These are phyloP conservation scores for Puccinia horiana DNA, from an alignment of 1,284 basidiomycete genomes.

Conservation along the genomic window DNA sequence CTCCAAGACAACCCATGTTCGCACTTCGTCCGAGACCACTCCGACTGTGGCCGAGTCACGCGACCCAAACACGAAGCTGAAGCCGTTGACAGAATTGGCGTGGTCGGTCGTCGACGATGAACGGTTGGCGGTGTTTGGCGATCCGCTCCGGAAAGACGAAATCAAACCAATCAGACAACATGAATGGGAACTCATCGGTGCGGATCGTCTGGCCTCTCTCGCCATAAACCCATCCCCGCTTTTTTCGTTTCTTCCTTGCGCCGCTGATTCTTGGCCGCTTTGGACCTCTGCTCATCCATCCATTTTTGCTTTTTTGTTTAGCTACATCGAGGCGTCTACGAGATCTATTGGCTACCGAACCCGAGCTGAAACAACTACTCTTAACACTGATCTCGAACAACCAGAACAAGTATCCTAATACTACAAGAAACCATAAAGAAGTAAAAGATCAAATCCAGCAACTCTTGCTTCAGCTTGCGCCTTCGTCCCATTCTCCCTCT, in stretches of 20 bases:
- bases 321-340: slow-evolving; percentile 1
- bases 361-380: not conserved
- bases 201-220: not conserved
- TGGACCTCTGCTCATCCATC: not conserved
- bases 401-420: too few relatives aligned
- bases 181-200: slow-evolving; percentile 42
- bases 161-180: slow-evolving; percentile 38
- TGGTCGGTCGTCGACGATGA: slow-evolving; percentile 28
- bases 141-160: slow-evolving; percentile 36
- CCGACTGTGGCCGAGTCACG: not conserved
- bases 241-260: not conserved
- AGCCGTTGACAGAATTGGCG: not conserved
- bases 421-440: not conserved
- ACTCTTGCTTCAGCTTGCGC: not conserved
- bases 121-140: slow-evolving; percentile 7
- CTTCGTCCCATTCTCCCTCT: not conserved
- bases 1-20: not conserved
- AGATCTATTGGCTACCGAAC: not conserved
- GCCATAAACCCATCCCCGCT: not conserved
- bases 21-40: too few relatives aligned
- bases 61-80: not conserved
- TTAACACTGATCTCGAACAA: not conserved
- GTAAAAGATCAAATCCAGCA: not conserved
- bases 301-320: not conserved
- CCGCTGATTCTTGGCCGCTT: not conserved